Base-by-base conservation (phyloP, 768 basidiomycete genomes). In the Tulasnella sp. region DNA sequence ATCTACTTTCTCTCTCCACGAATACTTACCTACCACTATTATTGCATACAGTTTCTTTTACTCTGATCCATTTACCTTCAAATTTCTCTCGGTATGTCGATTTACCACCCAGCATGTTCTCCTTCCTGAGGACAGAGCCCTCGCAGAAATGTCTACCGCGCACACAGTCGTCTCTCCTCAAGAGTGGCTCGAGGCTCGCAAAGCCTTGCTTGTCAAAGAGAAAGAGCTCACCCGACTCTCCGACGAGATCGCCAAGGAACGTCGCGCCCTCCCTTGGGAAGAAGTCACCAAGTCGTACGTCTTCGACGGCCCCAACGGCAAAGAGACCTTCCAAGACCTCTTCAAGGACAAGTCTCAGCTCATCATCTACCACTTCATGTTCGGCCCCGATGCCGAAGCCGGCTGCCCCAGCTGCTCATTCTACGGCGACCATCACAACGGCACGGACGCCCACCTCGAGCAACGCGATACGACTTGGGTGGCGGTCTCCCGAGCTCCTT, bases 351-450 rank as follows among this genome's bases (percentile, higher is more conserved):
- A 31, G 60, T 64, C 60, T 31, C 60, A 64, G n/a, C 60, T 64
- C 60, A 64, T 64, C 60, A 24, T 64, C 60, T 64, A 64, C n/a
- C 60, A 64, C 60, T 64, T 64, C 60, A 64, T 64, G 60, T 64
- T 64, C n/a, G 60, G 60, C 9, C 60, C 60, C 3, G 60, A 64
- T 31, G 60, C 24, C 60, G 60, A 64, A 9, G 60, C 60, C 20
- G 60, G 60, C 16, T 64, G 60, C n/a, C 60, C 60, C 31, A 31
- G 60, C 31, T 64, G 60, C 60, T 64, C 60, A 28, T 64, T 64
- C n/a, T 64, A 64, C 60, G 60, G 60, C 31, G 60, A 64, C 14
- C 24, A 31, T 24, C 60, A 64, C n/a, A 64, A 64, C 60, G 60
- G 60, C 28, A 64, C 60, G 8, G 60, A 64, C 60, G 31, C 31